Base-by-base conservation (phyloP, 768 basidiomycete species). In the Suillus subaureus region DNA sequence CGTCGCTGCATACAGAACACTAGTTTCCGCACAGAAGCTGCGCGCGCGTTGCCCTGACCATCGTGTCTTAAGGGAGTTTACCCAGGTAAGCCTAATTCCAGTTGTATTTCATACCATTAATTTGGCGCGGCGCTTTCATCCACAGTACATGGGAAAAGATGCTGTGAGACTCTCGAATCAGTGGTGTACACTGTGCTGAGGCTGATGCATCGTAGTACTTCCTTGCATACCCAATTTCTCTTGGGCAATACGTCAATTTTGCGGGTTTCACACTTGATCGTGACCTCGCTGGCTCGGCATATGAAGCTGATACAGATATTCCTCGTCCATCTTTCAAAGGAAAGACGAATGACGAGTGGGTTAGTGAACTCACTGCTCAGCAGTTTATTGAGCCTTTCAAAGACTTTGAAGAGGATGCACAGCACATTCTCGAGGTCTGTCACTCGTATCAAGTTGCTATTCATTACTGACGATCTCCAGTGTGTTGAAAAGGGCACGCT, bases 321-420 rank as follows among this genome's bases (percentile, higher is more conserved):
- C 33, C 42, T 9, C 72, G 73, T 65, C 65, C 21, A 21, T 23
- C 21, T 28, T 75, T 75, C 8, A 57, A 66, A 12, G 70, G 74
- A 6, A 60, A 60, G 40, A 18, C 40, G 7, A 74, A 81, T 12
- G 83, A 82, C 4, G 78, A 84, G 16, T 89, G 86, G 88, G 81
- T 87, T 12, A 76, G 78, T 37, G 79, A 80, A 8, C 70, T 82
- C 1, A 78, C 83, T 33, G 80, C 75, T 62, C 71, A 80, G 23
- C 85, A 89, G 62, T 71, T 89, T 42, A 60, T 77, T 12, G 70
- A 69, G 9, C 73, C 80, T 26, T 90, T 87, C 68, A 72, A 74
- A 37, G 71, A 77, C 39, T 88, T 90, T 81, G 89, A 90, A 73
- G 79, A 84, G 2, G 89, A 90, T 51, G 85, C 85, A 5, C 82